Conservation (phyloP, 441 rosid species). For the Syzygium malaccense region DNA sequence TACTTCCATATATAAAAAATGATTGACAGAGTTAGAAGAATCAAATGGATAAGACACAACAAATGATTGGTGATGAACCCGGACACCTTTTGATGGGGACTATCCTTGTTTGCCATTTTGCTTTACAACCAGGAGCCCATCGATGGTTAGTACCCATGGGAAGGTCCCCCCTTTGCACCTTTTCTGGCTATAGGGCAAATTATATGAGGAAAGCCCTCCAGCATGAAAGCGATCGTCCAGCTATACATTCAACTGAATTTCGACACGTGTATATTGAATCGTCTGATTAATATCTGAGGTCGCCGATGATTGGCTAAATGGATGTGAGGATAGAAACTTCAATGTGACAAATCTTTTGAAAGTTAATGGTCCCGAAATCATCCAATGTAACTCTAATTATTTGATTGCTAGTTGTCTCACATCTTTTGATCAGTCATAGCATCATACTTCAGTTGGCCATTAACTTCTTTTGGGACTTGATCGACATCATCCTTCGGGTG, state of each 20-base stretch:
- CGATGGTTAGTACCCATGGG: slow-evolving; percentile 14
- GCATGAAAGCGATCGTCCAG: neutral
- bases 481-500: neutral
- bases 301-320: neutral
- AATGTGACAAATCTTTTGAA: neutral
- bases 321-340: neutral
- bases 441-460: neutral
- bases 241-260: neutral
- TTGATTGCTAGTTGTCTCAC: neutral
- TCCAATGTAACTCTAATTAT: neutral
- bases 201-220: neutral
- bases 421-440: neutral
- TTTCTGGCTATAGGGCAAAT: neutral
- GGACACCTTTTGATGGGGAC: neutral
- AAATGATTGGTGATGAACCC: slow-evolving; percentile 25
- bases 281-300: neutral
- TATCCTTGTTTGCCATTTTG: slow-evolving; percentile 6
- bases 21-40: neutral
- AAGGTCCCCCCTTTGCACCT: neutral
- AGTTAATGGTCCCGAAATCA: neutral
- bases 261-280: neutral
- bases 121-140: slow-evolving; percentile 42
- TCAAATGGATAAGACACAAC: neutral
- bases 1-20: neutral
- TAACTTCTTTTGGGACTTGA: neutral